Evolutionary conservation across 139 green algal genomes (phyloP), one percentile per base, ranked within the genome.

Genomic region (Volvox reticuliferus): DNA sequence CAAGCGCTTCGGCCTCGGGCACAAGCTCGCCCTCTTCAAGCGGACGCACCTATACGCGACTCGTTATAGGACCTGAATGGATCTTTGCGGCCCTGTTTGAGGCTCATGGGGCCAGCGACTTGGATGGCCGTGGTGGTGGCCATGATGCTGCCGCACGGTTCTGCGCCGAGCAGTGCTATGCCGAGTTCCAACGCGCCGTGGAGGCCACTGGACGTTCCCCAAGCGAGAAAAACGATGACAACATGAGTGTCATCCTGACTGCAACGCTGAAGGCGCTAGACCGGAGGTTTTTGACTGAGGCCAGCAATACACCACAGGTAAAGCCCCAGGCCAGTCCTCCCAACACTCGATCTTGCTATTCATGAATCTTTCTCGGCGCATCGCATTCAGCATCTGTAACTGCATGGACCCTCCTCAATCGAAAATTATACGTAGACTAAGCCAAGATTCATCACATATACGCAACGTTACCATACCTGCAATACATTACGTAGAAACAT

Each of bases 81-180:
- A 2, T 88, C 0, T 36, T 88, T 26, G 82, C 63, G 12, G 82
- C 63, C 2, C 28, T 88, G 5, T 88, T 88, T 71, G 82, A 88
- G 33, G 61, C 81, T 22, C 79, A 86, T 71, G 50, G 79, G 9
- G 61, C 1, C 18, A 62, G 30, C 30, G 26, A 61, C 61, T 19
- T 9, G 14, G 28, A 50, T 87, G 24, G 16, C 13, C 24, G 26
- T 22, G 67, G 83, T 24, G 36, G 12, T n/a, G 50, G 36, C 68
- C 0, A 14, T 44, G 85, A 89, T 28, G 44, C 37, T 12, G 85
- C 85, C 6, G 85, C 85, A 9, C 69, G 78, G 24, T 89, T 50
- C n/a, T 89, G 85, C 28, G 44, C 44, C 18, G 28, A 82, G 22
- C 44, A 82, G 26, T 82, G 69, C 85, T 82, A 89, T 32, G 28